Base-by-base conservation (phyloP, 306 rosid genomes). In the Pyrus pyrifolia region DNA sequence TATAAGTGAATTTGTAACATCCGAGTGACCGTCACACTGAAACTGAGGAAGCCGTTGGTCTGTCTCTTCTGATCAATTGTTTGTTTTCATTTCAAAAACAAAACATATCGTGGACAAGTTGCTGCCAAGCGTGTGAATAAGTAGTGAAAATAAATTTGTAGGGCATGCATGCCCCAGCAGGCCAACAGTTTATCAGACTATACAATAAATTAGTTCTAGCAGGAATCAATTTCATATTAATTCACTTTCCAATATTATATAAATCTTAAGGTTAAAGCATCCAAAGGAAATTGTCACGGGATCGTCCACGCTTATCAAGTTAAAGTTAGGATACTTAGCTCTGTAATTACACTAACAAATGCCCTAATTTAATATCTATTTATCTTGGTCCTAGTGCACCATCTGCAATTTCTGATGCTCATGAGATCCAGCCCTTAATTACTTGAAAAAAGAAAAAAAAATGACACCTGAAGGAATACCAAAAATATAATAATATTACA, bases 111-210 rank as follows among this genome's bases (percentile, higher is more conserved):
- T 80, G 72, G 80, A 75, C 85, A 86, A 71, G 58, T 64, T 71
- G 60, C 80, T 82, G 80, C 51, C 61, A 64, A 58, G 75, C 57
- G 8, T 51, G 72, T 70, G 72, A 46, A 70, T 70, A 72, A 68
- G 68, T 45, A 45, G 73, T 71, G 79, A 81, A 9, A 8, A 57
- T 57, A 57, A 77, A 77, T 70, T 25, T 72, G 87, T 78, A 78
- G 87, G 87, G 79, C 92, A 85, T 76, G 71, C 70, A 84, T 73
- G 66, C 55, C 78, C 79, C 86, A 82, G 25, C 86, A 82, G 25
- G 76, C 29, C 72, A 60, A 80, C 55, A 60, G 25, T 72, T 45
- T 21, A 25, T 15, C 85, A 78, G 69, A 31, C 30, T 3, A 68
- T 33, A 53, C 71, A 67, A 52, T 68, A 71, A 80, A 69, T 80